These are phyloP conservation scores for Scutellaria baicalensis DNA, from an alignment of 257 asterid genomes.

Conservation along the genomic window DNA sequence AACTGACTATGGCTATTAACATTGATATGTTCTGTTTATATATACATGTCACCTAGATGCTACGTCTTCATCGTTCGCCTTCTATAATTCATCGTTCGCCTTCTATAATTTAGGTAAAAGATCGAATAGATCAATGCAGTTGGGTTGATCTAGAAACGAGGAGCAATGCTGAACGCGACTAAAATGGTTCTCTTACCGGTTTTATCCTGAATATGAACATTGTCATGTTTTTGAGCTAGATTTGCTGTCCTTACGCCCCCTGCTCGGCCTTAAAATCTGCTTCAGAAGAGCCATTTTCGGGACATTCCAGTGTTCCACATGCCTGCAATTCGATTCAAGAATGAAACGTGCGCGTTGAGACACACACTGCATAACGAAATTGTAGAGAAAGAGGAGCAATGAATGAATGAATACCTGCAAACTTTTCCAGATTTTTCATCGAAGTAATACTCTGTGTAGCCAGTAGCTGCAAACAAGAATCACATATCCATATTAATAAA, in stretches of 20 bases:
- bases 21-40: no score
- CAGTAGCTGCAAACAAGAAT: constrained; percentile 65
- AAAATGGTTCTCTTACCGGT: background rate
- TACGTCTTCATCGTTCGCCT: no score
- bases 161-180: background rate
- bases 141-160: background rate
- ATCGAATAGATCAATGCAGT: no score
- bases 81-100: no score
- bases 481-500: background rate
- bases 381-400: background rate
- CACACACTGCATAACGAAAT: background rate
- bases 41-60: no score
- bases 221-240: constrained; percentile 6
- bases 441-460: constrained; percentile 88
- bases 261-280: constrained; percentile 74
- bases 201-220: background rate
- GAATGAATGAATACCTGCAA: constrained; percentile 45
- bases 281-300: constrained; percentile 90
- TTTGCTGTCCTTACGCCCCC: constrained; percentile 16
- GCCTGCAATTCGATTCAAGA: constrained; percentile 36
- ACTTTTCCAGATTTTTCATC: constrained; percentile 70
- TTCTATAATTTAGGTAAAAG: no score
- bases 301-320: constrained; percentile 94
- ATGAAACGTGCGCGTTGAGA: background rate
- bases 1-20: no score